These are phyloP conservation scores for Metschnikowia reukaufii DNA, from an alignment of 805 yeast species.

Conservation along the genomic window DNA sequence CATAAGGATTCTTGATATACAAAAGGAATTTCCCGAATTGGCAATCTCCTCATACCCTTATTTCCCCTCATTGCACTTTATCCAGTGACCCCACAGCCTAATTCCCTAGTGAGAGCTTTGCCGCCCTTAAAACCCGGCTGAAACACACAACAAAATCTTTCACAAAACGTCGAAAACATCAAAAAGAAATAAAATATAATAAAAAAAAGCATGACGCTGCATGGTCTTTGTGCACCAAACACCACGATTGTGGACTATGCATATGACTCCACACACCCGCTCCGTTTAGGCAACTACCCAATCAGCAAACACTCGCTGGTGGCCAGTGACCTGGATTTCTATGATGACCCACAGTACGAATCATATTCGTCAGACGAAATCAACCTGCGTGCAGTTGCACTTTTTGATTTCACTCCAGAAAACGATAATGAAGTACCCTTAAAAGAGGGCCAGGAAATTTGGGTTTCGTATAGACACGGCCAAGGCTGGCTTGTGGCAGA, in stretches of 20 bases:
- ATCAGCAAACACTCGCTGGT: constrained; percentile 11
- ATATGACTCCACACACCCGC: constrained; percentile 65
- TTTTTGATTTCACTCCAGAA: constrained; percentile 89
- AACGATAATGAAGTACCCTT: constrained; percentile 88
- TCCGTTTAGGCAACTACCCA: constrained; percentile 57
- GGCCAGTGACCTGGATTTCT: constrained; percentile 12
- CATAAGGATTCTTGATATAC: no score
- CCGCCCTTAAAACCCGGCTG: no score
- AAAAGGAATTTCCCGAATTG: no score
- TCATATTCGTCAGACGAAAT: constrained; percentile 33
- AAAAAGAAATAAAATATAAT: neutral
- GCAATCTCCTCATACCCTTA: no score
- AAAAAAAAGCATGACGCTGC: constrained; percentile 1
- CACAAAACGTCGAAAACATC: neutral
- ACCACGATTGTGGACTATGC: constrained; percentile 78
- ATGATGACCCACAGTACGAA: constrained; percentile 11
- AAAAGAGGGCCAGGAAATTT: constrained; percentile 75
- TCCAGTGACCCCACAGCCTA: no score
- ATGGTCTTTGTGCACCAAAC: constrained; percentile 29
- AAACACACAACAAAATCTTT: no score
- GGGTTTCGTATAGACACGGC: constrained; percentile 89
- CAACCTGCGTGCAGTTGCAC: constrained; percentile 69
- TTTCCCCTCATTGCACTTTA: no score
- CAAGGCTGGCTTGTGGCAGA: constrained; percentile 98
- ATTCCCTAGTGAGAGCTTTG: no score